Base-by-base conservation (phyloP, 345 rosid genomes). In the Eucalyptus coolabah region DNA sequence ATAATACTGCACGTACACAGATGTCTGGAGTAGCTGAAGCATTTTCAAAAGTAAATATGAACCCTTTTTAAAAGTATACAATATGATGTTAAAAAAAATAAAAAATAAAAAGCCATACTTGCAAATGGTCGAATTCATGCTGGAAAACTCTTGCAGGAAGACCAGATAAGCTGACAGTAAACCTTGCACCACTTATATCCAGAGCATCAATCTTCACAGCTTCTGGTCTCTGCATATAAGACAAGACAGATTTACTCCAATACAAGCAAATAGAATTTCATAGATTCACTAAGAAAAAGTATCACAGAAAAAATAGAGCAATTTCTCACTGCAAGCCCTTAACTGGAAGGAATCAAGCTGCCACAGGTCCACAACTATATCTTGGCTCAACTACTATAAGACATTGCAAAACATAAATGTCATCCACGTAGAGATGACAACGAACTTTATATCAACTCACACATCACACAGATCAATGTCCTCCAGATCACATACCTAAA, bases 71-170 rank as follows among this genome's bases (percentile, higher is more conserved):
- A 32, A 34, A n/a, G 37, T 30, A 47, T 40, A 47, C 12, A 12
- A 8, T 32, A 34, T 45, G 16, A 51, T 69, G 51, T n/a, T 69
- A 87, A 88, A 86, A 56, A 21, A 53, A 51, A 12, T 81, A 88
- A 88, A 88, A 86, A 56, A 53, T 19, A 19, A 19, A 88, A 86
- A 92, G 65, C 45, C 83, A 53, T 86, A 98, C 99, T 98, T 96
- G 94, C 80, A 98, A 91, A 93, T 98, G 99, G 90, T 98, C 99
- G 83, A 94, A 98, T 92, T 98, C 99, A 89, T 97, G 99, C 91
- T 97, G 99, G 91, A 98, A 98, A 91, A 97, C 94, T 86, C 99
- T 93, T 88, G 97, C 98, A 86, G 97, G 95, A 93, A 98, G 96
- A 91, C 92, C 98, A 3, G 98, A 94, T 89, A 97, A 93, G 90